Base-by-base conservation (phyloP, 2,329 filamentous ascomycete species). In the Fusarium napiforme region DNA sequence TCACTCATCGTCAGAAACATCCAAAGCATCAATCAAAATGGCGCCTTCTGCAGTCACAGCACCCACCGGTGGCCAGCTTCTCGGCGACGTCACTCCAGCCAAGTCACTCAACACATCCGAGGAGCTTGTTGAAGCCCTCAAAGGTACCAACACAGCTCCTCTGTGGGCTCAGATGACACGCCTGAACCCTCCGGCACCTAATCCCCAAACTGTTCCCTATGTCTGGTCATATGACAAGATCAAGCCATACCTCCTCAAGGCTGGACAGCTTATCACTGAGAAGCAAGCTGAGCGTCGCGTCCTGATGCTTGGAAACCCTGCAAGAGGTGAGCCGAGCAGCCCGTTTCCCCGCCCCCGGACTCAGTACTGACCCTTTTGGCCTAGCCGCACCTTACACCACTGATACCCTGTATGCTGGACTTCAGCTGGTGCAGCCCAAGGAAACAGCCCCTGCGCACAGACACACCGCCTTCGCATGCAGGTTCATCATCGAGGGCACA, bases 401-500 rank as follows among this genome's bases (percentile, higher is more conserved):
- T 2, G 88, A 90, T 75, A 89, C 87, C 1, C 78, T 90, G 45
- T 89, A 89, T 70, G 87, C 85, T 5, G 88, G 87, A 2, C 83
- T 89, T 2, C 88, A 90, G 72, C 81, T 90, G 2, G 86, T 90
- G 3, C 85, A 86, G 75, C 87, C 88, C 0, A 85, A 85, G n/a
- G 88, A 90, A 61, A 86, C 83, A 0, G 87, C 88, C 0, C 85
- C 84, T 0, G 87, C 87, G 0, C 88, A 90, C 71, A 80, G 88
- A 0, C 88, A 90, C 72, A 85, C 85, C 0, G 87, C 88, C 0
- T 89, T 88, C 64, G 88, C 88, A 0, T 83, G 85, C 72, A 83
- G 88, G 3, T 89, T 89, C 75, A 87, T 90, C 64, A 88, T 90
- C 26, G 87, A 89, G 60, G 87, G 88, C 1, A 78, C 82, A 4